Percentiles rank a stretch among this genome's conserved stretches.
phyloP scores from a whole-genome alignment of 1,284 basidiomycete genomes.

The Gymnopus androsaceus region DNA sequence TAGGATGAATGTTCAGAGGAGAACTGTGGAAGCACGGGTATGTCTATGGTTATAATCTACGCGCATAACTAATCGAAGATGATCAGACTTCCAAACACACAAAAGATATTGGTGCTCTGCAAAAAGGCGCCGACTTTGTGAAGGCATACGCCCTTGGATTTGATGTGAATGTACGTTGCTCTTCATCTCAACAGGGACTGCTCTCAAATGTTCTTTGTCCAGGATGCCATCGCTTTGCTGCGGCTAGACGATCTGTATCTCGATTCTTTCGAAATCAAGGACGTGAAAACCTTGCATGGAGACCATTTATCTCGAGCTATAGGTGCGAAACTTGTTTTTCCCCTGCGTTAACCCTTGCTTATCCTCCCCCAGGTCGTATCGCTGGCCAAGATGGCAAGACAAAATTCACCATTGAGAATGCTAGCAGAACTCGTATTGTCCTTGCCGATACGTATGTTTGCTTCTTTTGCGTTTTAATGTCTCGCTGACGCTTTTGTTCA shows the following conservation, averaged over 20 bases:
- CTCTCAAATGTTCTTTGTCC: slow-evolving; percentile 12
- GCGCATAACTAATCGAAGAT: background rate
- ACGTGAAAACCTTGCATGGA: slow-evolving; percentile 96
- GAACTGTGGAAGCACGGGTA: slow-evolving; percentile 91
- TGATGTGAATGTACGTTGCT: slow-evolving; percentile 78
- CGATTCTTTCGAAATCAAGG: slow-evolving; percentile 98
- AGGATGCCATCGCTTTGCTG: slow-evolving; percentile 95
- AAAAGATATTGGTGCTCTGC: slow-evolving; percentile 86
- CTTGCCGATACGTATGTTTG: slow-evolving; percentile 88
- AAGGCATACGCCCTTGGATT: slow-evolving; percentile 96
- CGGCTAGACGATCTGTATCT: slow-evolving; percentile 96
- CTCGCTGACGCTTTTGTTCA: slow-evolving; percentile 15
- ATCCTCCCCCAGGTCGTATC: slow-evolving; percentile 71
- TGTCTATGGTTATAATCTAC: slow-evolving; percentile 30
- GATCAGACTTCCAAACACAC: slow-evolving; percentile 91
- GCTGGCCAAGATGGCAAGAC: slow-evolving; percentile 98
- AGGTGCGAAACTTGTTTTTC: slow-evolving; percentile 47
- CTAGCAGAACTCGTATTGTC: slow-evolving; percentile 93
- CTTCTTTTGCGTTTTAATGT: slow-evolving; percentile 10
- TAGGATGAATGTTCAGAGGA: slow-evolving; percentile 90
- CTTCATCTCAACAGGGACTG: slow-evolving; percentile 20
- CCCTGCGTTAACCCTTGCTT: background rate
- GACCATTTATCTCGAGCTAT: slow-evolving; percentile 97
- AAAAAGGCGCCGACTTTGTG: slow-evolving; percentile 98
- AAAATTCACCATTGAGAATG: slow-evolving; percentile 98